A percentile compares a stretch with the other conserved stretches of the same genome.
Conservation (phyloP, 345 rosid genomes). For the Excoecaria agallocha region DNA sequence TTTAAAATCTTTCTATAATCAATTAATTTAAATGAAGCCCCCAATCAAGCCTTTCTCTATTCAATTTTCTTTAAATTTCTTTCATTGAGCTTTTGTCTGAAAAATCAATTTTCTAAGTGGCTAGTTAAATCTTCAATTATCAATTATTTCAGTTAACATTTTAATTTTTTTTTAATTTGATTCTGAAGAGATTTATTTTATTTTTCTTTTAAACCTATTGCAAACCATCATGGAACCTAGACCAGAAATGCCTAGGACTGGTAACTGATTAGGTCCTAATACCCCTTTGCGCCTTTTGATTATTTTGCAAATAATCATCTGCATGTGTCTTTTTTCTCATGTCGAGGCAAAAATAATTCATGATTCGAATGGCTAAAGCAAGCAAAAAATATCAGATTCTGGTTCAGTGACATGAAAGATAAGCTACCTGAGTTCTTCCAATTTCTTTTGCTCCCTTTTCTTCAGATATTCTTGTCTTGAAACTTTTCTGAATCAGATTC, state of each 20-base stretch:
- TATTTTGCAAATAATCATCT: neutral
- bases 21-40: neutral
- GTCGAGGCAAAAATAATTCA: neutral
- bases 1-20: neutral
- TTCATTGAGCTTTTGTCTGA: neutral
- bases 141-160: neutral
- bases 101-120: neutral
- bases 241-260: neutral
- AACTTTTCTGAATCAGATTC: constrained; percentile 55
- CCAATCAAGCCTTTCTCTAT: neutral
- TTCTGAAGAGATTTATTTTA: neutral
- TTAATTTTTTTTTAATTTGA: neutral
- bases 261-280: neutral
- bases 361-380: neutral
- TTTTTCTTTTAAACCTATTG: neutral
- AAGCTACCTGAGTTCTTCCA: constrained; percentile 80
- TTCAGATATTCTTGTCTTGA: constrained; percentile 90
- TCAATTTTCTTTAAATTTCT: neutral
- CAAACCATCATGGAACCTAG: neutral
- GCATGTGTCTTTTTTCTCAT: neutral
- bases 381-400: neutral
- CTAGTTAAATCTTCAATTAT: neutral
- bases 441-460: constrained; percentile 95
- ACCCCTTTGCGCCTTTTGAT: neutral
- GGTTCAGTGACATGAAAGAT: constrained; percentile 5